These are phyloP conservation scores for Alternaria brassicae DNA, from an alignment of 2,329 filamentous ascomycete species.

Conservation along the genomic window DNA sequence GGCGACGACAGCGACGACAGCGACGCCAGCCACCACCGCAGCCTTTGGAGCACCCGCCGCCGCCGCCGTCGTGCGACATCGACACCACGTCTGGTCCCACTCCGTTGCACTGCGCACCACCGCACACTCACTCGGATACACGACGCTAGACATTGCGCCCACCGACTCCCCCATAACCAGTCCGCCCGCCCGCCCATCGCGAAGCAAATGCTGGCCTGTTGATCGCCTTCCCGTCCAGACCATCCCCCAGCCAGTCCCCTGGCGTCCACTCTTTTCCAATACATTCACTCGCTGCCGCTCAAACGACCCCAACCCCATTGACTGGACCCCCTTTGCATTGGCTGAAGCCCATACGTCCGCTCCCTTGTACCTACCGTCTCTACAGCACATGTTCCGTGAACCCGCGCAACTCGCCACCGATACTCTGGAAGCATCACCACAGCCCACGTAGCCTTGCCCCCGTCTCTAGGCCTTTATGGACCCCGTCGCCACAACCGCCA, in stretches of 20 bases:
- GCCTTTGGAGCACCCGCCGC: slow-evolving; percentile 17
- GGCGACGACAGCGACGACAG: neutral
- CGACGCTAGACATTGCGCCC: slow-evolving; percentile 20
- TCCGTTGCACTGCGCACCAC: slow-evolving; percentile 28
- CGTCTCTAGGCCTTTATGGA: slow-evolving; percentile 40
- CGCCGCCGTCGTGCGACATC: slow-evolving; percentile 20
- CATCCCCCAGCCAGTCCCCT: slow-evolving; percentile 46
- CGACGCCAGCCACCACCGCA: slow-evolving; percentile 6
- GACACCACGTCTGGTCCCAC: slow-evolving; percentile 26
- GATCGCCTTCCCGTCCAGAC: slow-evolving; percentile 34
- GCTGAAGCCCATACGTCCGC: slow-evolving; percentile 40
- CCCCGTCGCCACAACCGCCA: slow-evolving; percentile 22
- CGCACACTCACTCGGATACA: slow-evolving; percentile 11
- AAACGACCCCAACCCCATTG: slow-evolving; percentile 40
- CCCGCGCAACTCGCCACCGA: slow-evolving; percentile 29
- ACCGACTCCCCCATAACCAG: slow-evolving; percentile 18
- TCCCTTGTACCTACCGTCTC: slow-evolving; percentile 45
- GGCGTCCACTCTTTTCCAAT: slow-evolving; percentile 54
- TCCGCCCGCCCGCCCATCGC: slow-evolving; percentile 21
- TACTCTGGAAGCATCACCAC: slow-evolving; percentile 27
- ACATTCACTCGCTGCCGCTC: slow-evolving; percentile 37
- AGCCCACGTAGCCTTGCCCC: slow-evolving; percentile 25
- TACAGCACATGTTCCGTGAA: slow-evolving; percentile 38
- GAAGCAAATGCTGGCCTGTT: slow-evolving; percentile 44
- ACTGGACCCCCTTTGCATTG: slow-evolving; percentile 41